Base-by-base conservation (phyloP, 306 rosid species). In the Vigna reflexopilosa region DNA sequence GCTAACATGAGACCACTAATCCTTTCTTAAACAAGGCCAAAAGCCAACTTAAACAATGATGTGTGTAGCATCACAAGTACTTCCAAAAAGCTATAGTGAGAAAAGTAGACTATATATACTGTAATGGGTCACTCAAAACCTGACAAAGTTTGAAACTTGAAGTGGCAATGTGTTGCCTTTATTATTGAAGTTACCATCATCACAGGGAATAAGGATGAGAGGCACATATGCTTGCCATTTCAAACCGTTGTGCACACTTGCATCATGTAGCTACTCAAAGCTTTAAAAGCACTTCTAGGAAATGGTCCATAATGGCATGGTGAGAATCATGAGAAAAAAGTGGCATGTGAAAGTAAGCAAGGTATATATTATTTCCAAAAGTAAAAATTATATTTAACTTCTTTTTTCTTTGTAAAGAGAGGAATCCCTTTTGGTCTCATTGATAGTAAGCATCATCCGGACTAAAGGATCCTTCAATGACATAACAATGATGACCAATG, bases 221-320 rank as follows among this genome's bases (percentile, higher is more conserved):
- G 63, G 72, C 28, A 47, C 45, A 69, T 82, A 4, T 70, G 61
- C 80, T 51, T 67, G 55, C 72, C 66, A 80, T 80, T 64, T 83
- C 42, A 47, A 65, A 54, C 47, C 19, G 77, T 54, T 19, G 17
- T 47, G 65, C 77, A 52, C 69, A 66, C 79, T 61, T 9, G 67
- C 65, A 77, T 56, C 14, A 73, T 65, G 63, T 48, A 3, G 62
- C 49, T 69, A 77, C 66, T 78, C 83, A 54, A 83, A 36, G 7
- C 42, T 36, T 36, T 36, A 36, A 36, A 87, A 83, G 81, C 87
- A 85, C 22, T 73, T 75, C 47, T 63, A 10, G 44, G 82, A 85
- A 78, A 78, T 66, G 74, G 76, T 56, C 83, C 72, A 80, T 80
- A 76, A 73, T 70, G 75, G 61, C 47, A 70, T 77, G 82, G 42